These are phyloP conservation scores for Lachancea meyersii DNA, from an alignment of 805 yeast genomes.

Conservation along the genomic window DNA sequence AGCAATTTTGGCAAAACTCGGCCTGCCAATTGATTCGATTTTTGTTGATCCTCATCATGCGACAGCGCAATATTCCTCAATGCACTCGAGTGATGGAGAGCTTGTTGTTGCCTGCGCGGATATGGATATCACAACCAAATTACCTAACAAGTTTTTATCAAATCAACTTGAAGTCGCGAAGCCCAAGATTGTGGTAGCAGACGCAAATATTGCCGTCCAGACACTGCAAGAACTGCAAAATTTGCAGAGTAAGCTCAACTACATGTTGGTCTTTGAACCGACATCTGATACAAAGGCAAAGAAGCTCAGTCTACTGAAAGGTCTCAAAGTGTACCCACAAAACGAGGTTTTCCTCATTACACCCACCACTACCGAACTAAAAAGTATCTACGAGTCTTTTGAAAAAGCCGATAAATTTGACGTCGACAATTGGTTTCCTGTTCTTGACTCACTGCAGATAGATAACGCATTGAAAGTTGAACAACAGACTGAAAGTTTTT, in stretches of 20 bases:
- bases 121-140: slow-evolving; percentile 61
- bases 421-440: slow-evolving; percentile 69
- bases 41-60: slow-evolving; percentile 11
- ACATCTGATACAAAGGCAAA: slow-evolving; percentile 63
- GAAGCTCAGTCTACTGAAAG: slow-evolving; percentile 37
- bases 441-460: slow-evolving; percentile 51
- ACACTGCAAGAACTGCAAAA: slow-evolving; percentile 36
- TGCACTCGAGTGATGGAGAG: slow-evolving; percentile 57
- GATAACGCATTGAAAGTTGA: slow-evolving; percentile 21
- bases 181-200: slow-evolving; percentile 53
- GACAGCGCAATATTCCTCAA: slow-evolving; percentile 71
- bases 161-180: slow-evolving; percentile 35
- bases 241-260: slow-evolving; percentile 19
- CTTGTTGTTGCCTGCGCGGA: slow-evolving; percentile 76
- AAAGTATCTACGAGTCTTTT: slow-evolving; percentile 47
- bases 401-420: slow-evolving; percentile 38
- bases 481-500: neutral
- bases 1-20: slow-evolving; percentile 33
- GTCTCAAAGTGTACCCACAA: slow-evolving; percentile 43
- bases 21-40: slow-evolving; percentile 26
- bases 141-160: slow-evolving; percentile 39
- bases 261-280: slow-evolving; percentile 59
- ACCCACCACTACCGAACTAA: slow-evolving; percentile 64
- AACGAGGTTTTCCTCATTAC: slow-evolving; percentile 43
- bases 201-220: slow-evolving; percentile 55